Evolutionary conservation across 768 basidiomycete species (phyloP), one percentile per base, ranked within the genome.

Genomic region (Boletus reticuloceps): DNA sequence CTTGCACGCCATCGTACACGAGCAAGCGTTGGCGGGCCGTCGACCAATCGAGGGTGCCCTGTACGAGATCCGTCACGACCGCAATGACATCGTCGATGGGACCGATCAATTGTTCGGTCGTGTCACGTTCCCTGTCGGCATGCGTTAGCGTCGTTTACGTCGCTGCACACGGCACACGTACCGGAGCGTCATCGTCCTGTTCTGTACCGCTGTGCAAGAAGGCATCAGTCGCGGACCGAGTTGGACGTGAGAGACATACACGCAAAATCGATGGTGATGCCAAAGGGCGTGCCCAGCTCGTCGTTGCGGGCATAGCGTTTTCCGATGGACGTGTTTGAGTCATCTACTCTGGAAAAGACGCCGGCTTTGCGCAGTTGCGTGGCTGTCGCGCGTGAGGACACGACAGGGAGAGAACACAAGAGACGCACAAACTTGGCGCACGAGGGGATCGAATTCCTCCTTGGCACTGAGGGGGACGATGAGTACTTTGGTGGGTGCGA

Each of bases 231-330:
- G 14, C 14, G 37, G 14, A 22, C 0, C 6, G 10, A 4, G 39
- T 17, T 5, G 36, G 4, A 10, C 2, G 17, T 8, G 3, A 1
- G 4, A 10, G 7, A 61, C 63, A 3, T 43, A 89, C 87, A 85
- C 7, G 95, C 97, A 75, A 98, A 98, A 73, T 98, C 96, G 53
- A 98, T 80, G 2, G 97, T 99, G 54, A 96, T 80, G 47, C 96
- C 97, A 72, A 89, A 99, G 2, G 97, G 97, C 31, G 97, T 98
- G 59, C 97, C 97, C 43, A 99, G 82, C 75, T 98, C 97, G 74
- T 99, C 97, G 74, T 98, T 99, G 55, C 97, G 84, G 13, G 97
- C 86, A 74, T 98, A 98, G 14, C 96, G 93, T 75, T 91, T 95
- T 40, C 97, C 97, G 67, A 98, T 98, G 9, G 92, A 88, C 34